phyloP scores from a whole-genome alignment of 768 basidiomycete genomes.

The Rhodotorula babjevae region DNA sequence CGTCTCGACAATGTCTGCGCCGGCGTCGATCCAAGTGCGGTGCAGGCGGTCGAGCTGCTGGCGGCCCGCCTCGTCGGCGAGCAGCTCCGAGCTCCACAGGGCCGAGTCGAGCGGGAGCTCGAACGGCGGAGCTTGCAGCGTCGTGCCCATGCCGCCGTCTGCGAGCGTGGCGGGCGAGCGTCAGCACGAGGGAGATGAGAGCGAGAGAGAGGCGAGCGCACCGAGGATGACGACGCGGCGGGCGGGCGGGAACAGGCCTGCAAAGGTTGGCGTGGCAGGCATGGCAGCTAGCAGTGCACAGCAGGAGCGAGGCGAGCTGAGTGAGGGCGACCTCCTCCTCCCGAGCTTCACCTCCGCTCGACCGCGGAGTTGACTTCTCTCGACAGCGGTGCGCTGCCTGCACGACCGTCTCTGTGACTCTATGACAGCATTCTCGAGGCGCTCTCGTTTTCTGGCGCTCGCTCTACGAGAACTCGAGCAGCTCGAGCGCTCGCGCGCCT shows the following conservation, averaged over 20 bases:
- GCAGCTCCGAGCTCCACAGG: constrained; percentile 47
- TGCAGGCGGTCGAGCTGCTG: constrained; percentile 44
- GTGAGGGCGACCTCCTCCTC: no score
- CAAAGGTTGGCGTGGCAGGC: neutral
- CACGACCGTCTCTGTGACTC: no score
- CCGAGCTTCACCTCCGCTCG: no score
- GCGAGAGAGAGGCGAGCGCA: neutral
- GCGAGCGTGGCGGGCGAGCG: neutral
- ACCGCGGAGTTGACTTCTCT: no score
- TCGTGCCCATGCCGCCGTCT: constrained; percentile 39
- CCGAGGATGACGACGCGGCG: neutral
- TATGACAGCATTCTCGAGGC: no score
- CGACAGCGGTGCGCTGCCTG: no score
- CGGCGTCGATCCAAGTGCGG: constrained; percentile 44
- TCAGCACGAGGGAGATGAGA: neutral
- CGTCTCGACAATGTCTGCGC: constrained; percentile 47
- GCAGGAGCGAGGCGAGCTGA: no score
- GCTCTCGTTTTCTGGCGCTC: no score
- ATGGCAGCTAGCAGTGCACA: no score
- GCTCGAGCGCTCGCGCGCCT: no score
- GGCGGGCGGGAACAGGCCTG: neutral
- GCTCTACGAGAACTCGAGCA: no score
- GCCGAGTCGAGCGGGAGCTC: constrained; percentile 35
- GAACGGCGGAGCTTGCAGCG: constrained; percentile 25
- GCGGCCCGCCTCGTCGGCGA: constrained; percentile 38